Evolutionary conservation across 441 rosid genomes (phyloP).

Genomic region (Capsella rubella): DNA sequence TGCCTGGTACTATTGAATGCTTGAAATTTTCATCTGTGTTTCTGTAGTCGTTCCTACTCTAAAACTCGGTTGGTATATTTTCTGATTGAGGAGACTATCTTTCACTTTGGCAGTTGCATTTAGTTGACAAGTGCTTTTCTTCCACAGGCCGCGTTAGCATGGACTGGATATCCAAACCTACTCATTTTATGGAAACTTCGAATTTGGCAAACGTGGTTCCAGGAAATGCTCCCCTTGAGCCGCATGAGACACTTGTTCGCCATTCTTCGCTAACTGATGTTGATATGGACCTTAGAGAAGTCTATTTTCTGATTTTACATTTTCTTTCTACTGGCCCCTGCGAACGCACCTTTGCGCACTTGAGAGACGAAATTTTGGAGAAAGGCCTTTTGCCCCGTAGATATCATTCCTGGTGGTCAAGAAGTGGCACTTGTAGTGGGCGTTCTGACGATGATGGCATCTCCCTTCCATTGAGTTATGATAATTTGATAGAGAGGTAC

Average conservation of each 20-base stretch:
- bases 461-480: slow-evolving; percentile 84
- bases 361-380: slow-evolving; percentile 90
- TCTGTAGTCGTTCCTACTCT: slow-evolving; percentile 8
- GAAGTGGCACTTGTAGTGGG: slow-evolving; percentile 63
- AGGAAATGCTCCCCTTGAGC: slow-evolving; percentile 54
- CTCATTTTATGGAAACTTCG: slow-evolving; percentile 57
- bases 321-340: slow-evolving; percentile 94
- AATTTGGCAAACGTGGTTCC: slow-evolving; percentile 51
- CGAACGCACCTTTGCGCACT: slow-evolving; percentile 68
- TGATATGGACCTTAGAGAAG: slow-evolving; percentile 89
- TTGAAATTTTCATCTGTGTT: slow-evolving; percentile 11
- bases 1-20: background rate
- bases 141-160: slow-evolving; percentile 56
- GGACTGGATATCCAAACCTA: slow-evolving; percentile 70
- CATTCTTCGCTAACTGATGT: slow-evolving; percentile 49
- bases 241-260: slow-evolving; percentile 50
- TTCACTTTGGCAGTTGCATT: slow-evolving; percentile 22
- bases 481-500: slow-evolving; percentile 80
- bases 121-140: slow-evolving; percentile 36
- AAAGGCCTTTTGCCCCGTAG: slow-evolving; percentile 95
- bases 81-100: slow-evolving; percentile 1
- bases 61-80: background rate
- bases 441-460: slow-evolving; percentile 76
- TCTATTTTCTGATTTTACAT: slow-evolving; percentile 94
- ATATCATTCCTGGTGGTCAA: slow-evolving; percentile 95